A percentile compares a stretch with the other conserved stretches of the same genome.
Evolutionary conservation across 345 rosid species (phyloP).

Genomic region (Bruguiera sexangula): DNA sequence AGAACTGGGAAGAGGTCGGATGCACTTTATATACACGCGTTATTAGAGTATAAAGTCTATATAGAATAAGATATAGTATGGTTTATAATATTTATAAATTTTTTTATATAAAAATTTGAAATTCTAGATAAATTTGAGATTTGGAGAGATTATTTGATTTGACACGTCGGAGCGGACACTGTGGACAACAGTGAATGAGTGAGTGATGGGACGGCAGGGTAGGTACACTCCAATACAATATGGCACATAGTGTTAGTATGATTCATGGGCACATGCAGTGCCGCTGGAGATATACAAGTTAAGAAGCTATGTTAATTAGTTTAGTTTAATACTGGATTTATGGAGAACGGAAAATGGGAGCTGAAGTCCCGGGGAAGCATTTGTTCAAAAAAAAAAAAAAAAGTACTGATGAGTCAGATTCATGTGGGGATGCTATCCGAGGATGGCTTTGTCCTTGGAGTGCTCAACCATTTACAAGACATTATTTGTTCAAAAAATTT

Average conservation of each 20-base stretch:
- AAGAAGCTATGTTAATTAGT: conserved; percentile 1
- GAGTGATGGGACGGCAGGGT: conserved; percentile 36
- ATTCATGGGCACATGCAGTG: conserved; percentile 59
- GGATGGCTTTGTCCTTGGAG: too few species aligned
- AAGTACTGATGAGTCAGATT: too few species aligned
- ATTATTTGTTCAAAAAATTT: too few species aligned
- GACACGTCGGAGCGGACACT: background rate
- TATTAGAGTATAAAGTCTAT: too few species aligned
- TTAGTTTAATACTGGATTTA: conserved; percentile 22
- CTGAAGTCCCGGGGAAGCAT: too few species aligned
- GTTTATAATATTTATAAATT: too few species aligned
- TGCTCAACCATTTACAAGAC: too few species aligned
- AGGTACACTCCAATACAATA: background rate
- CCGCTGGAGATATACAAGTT: conserved; percentile 19
- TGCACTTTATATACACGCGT: conserved; percentile 12
- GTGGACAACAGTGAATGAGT: background rate
- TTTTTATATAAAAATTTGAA: too few species aligned
- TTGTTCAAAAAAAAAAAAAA: background rate
- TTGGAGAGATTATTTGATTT: too few species aligned
- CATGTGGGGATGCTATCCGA: too few species aligned
- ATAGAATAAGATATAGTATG: too few species aligned
- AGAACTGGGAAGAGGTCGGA: background rate
- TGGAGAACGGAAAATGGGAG: conserved; percentile 6
- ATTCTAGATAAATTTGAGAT: too few species aligned
- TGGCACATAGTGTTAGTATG: conserved; percentile 24